A percentile compares a stretch with the other conserved stretches of the same genome.
phyloP scores from a whole-genome alignment of 106 monocot genomes.

The Acanthochlamys bracteata region DNA sequence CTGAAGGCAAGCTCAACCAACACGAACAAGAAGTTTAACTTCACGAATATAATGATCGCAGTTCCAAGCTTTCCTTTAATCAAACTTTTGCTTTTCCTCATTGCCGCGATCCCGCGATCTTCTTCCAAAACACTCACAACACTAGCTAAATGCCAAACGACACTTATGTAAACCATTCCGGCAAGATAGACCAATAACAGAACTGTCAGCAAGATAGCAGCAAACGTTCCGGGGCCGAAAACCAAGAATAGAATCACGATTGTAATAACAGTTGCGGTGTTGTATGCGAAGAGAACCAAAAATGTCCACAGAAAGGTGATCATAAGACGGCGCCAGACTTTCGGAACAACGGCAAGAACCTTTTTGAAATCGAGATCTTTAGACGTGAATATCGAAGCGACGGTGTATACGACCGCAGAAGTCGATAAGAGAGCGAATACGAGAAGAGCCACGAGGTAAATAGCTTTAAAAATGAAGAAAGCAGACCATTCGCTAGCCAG shows the following conservation, averaged over 20 bases:
- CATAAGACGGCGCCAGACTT: conserved; percentile 57
- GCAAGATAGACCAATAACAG: conserved; percentile 23
- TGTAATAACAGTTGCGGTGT: conserved; percentile 10
- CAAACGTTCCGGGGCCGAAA: conserved; percentile 7
- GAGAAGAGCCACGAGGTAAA: conserved; percentile 55
- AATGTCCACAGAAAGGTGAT: conserved; percentile 50
- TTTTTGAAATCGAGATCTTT: conserved; percentile 35
- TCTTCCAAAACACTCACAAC: conserved; percentile 66
- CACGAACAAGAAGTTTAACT: conserved; percentile 35
- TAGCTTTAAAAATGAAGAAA: conserved; percentile 52
- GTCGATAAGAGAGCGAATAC: conserved; percentile 69
- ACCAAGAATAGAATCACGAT: conserved; percentile 16
- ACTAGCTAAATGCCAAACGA: conserved; percentile 61
- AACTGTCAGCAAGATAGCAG: not conserved
- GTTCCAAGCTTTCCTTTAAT: conserved; percentile 52
- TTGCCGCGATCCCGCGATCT: conserved; percentile 33
- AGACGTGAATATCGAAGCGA: conserved; percentile 74
- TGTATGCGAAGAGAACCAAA: conserved; percentile 38
- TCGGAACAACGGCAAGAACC: conserved; percentile 52
- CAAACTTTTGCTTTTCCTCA: conserved; percentile 35
- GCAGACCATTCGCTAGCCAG: conserved; percentile 43
- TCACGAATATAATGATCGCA: conserved; percentile 40
- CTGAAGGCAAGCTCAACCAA: conserved; percentile 47
- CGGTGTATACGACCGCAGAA: conserved; percentile 75
- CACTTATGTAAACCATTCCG: conserved; percentile 40